A percentile compares a stretch with the other conserved stretches of the same genome.
Evolutionary conservation across 1,139 yeast species (phyloP).

Genomic region (Suhomyces taliae): DNA sequence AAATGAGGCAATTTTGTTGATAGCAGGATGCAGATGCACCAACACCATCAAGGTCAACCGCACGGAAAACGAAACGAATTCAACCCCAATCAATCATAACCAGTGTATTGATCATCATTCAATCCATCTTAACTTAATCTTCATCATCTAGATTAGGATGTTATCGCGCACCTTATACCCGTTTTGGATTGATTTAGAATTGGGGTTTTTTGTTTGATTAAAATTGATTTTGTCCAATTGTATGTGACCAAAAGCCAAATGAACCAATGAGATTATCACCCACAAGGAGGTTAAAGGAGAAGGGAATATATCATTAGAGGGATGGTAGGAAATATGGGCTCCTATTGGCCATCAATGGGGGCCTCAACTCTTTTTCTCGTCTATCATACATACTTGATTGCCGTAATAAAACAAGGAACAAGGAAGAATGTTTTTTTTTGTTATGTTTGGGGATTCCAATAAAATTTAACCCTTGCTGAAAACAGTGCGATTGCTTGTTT

Average conservation of each 20-base stretch:
- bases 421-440: constrained; percentile 12
- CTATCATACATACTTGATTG: constrained; percentile 9
- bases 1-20: constrained; percentile 10
- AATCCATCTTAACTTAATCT: neutral
- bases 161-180: neutral
- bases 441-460: constrained; percentile 10
- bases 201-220: neutral
- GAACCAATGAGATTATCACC: neutral
- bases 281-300: neutral
- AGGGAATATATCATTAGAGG: neutral
- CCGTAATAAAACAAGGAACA: constrained; percentile 10
- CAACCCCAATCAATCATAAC: neutral
- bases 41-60: too few relatives aligned
- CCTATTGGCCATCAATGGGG: neutral
- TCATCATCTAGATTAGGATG: neutral
- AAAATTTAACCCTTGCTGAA: constrained; percentile 13
- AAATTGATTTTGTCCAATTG: too few relatives aligned
- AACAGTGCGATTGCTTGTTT: constrained; percentile 14
- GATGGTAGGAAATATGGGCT: neutral
- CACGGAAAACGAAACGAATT: too few relatives aligned
- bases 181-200: neutral
- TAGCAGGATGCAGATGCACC: constrained; percentile 2
- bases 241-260: neutral
- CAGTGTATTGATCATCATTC: neutral
- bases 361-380: neutral